Evolutionary conservation across 1,284 basidiomycete species (phyloP).

Genomic region (Phenoliferia sp.): DNA sequence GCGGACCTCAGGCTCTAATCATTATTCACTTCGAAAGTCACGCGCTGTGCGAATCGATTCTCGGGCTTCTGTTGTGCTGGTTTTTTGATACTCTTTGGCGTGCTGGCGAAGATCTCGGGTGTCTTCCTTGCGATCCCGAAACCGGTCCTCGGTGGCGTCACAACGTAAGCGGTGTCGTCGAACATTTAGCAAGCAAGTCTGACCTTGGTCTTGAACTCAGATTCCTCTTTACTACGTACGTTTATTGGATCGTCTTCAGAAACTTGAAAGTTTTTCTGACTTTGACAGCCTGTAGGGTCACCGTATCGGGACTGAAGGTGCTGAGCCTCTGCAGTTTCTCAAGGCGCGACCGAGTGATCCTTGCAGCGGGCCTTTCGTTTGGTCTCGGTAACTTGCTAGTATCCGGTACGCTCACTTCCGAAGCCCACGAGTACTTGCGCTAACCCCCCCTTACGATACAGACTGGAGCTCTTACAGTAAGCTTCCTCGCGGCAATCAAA

Average conservation of each 20-base stretch:
- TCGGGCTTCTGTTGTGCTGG: constrained; percentile 49
- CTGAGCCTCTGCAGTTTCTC: constrained; percentile 61
- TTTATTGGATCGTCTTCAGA: too few relatives aligned
- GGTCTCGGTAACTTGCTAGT: constrained; percentile 60
- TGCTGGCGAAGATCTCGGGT: constrained; percentile 66
- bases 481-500: too few relatives aligned
- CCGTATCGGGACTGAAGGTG: constrained; percentile 63
- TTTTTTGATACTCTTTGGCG: constrained; percentile 5
- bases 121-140: constrained; percentile 55
- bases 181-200: background rate
- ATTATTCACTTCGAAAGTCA: constrained; percentile 43
- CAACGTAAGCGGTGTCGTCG: constrained; percentile 52
- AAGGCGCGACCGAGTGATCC: constrained; percentile 68
- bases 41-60: constrained; percentile 66
- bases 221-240: constrained; percentile 50
- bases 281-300: too few relatives aligned
- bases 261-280: too few relatives aligned
- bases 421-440: background rate
- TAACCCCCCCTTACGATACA: background rate
- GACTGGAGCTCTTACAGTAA: constrained; percentile 31
- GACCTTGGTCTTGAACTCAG: background rate
- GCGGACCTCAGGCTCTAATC: too few relatives aligned
- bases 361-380: constrained; percentile 55
- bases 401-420: constrained; percentile 34
- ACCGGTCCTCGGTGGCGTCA: constrained; percentile 74